Evolutionary conservation across 176 grass and related monocot genomes (phyloP), one percentile per base, ranked within the genome.

Genomic region (Chloris gayana): DNA sequence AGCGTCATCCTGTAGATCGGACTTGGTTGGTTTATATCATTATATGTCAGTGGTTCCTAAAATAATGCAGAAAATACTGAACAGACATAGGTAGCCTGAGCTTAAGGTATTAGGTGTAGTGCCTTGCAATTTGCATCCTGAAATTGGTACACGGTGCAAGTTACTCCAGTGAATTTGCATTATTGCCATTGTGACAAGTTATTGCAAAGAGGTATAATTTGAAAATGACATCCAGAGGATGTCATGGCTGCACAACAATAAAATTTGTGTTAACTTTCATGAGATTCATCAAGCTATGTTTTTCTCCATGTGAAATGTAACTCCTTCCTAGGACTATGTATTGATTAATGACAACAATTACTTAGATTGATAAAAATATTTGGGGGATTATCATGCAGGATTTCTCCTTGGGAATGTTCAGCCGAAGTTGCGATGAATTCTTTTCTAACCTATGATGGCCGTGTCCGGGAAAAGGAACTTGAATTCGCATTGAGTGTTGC

Each of bases 391-490:
- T 56, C 42, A 69, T 88, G 81, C 93, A 90, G 82, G 89, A 19
- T 77, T 95, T 95, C 85, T 88, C 73, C 29, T 84, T 90, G 74
- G 85, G 92, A 73, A 57, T 66, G 31, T 96, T 76, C 67, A 82
- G 60, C 34, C 14, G 12, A 78, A 92, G 90, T 86, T 83, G 82
- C 73, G 75, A 75, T 79, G 87, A 75, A 64, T 90, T 96, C 82
- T 19, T 88, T 64, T 27, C 82, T 62, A 72, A 35, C 31, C 13
- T 67, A 35, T 19, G 7, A 27, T 90, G 53, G 37, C 37, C 26
- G 5, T 21, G 46, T 41, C 21, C 42, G 14, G 9, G 70, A 50
- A 35, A 77, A 58, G n/a, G 56, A 5, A 75, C 42, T 59, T 81
- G 18, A 47, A 31, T 14, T 61, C 30, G 31, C 67, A 79, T 70